Evolutionary conservation across 371 early-diverging fungal genomes (phyloP), one percentile per base, ranked within the genome.

Genomic region (Fennellomyces sp.): DNA sequence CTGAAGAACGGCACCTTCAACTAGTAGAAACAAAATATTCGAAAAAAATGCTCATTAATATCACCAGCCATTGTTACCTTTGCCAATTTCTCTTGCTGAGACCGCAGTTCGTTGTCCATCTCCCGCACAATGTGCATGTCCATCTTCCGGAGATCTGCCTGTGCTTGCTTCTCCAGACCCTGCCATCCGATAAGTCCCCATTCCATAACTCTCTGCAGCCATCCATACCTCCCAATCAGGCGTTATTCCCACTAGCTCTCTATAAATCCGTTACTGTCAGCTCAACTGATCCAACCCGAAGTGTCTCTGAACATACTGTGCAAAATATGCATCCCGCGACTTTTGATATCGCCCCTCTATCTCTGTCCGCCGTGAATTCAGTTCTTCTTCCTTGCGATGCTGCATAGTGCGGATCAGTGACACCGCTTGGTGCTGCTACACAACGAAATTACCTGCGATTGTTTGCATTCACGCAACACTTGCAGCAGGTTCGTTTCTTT

Each of bases 1-100:
- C 68, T 73, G 57, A 78, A 78, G 29, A 73, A 68, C 3, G 79
- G 79, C 17, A 78, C 79, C 17, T 69, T 65, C 19, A 75, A 57
- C 64, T 71, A 60, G 19, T 54, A 53, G 63, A 38, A 28, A 29
- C 15, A 33, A 36, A 38, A 38, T 57, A 0, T 12, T 35, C 23
- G 10, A 23, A 27, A 47, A 38, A 12, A n/a, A 29, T 11, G 26
- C n/a, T 21, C 17, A 15, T 12, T 10, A n/a, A n/a, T 51, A n/a
- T n/a, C 17, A 26, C 23, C 28, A 33, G 13, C 15, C 25, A 39
- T 26, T 13, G 11, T 65, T 60, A 70, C 70, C 55, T 63, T 52
- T 41, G 49, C 50, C 15, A 78, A 54, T 45, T 53, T 62, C n/a
- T 52, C 53, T 51, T 78, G 75, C 30, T 74, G 60, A 23, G 61